A percentile compares a stretch with the other conserved stretches of the same genome.
phyloP scores from a whole-genome alignment of 2,329 filamentous ascomycete genomes.

The Xylariales sp. region DNA sequence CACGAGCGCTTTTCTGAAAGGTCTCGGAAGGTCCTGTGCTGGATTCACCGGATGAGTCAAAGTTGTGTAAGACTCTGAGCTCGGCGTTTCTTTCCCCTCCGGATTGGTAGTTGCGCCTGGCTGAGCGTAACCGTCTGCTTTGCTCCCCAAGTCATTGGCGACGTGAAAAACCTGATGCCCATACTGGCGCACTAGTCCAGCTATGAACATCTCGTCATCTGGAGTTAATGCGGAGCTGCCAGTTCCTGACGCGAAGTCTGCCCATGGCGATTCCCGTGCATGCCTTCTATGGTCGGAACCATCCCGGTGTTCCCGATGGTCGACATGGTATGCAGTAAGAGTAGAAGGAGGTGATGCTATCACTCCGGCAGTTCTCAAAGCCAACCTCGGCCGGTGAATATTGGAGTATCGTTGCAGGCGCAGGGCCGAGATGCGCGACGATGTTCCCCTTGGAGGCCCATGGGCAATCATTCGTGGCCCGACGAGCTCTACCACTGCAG shows the following conservation, averaged over 20 bases:
- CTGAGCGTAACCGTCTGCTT: too few species aligned
- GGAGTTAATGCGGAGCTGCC: background rate
- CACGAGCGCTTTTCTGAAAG: conserved; percentile 10
- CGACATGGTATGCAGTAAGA: too few species aligned
- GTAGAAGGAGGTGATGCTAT: background rate
- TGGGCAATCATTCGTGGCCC: conserved; percentile 18
- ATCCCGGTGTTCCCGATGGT: background rate
- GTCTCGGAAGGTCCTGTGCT: background rate
- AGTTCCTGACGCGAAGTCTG: background rate
- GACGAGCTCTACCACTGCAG: conserved; percentile 16
- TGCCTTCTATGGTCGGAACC: background rate
- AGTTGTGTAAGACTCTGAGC: background rate
- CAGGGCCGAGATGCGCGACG: conserved; percentile 20
- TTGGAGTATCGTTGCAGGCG: conserved; percentile 18
- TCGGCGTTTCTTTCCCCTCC: background rate
- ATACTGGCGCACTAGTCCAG: background rate
- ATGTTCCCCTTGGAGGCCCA: conserved; percentile 19
- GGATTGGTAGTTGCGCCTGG: background rate
- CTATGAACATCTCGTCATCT: background rate
- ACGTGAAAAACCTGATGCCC: background rate
- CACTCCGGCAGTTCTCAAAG: background rate
- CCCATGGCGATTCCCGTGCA: background rate
- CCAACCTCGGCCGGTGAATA: conserved; percentile 1
- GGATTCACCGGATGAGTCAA: background rate
- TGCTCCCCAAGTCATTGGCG: too few species aligned